phyloP scores from a whole-genome alignment of 176 grass and related monocot genomes.

The Lolium perenne region DNA sequence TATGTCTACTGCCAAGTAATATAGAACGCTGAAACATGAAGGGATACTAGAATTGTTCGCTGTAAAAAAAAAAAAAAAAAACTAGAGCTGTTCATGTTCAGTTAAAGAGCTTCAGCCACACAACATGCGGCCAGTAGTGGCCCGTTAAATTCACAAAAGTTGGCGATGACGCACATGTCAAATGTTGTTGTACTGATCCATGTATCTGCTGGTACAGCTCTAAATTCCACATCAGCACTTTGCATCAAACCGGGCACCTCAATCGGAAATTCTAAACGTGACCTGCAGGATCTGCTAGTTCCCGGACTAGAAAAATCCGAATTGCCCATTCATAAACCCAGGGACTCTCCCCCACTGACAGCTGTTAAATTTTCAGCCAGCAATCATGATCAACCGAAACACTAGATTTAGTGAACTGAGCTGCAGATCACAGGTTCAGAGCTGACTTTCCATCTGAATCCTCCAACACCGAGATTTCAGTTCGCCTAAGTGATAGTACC shows the following conservation, averaged over 20 bases:
- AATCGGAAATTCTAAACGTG: background rate
- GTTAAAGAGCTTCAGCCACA: background rate
- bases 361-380: background rate
- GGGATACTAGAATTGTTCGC: background rate
- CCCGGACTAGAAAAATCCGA: background rate
- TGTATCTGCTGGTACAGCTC: constrained; percentile 11
- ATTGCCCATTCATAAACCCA: background rate
- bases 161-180: background rate
- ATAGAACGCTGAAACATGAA: constrained; percentile 17
- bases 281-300: too few species aligned
- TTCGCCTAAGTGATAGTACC: background rate
- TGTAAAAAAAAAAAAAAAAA: background rate
- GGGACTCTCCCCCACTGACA: background rate
- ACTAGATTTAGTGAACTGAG: background rate
- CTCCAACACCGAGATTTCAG: constrained; percentile 4
- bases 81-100: background rate
- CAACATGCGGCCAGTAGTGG: background rate
- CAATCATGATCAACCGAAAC: background rate
- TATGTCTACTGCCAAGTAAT: background rate
- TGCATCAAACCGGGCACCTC: background rate
- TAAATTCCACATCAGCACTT: background rate
- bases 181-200: background rate
- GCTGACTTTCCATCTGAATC: background rate
- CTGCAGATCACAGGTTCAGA: background rate
- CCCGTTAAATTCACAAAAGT: background rate